Evolutionary conservation across 345 rosid genomes (phyloP).

Genomic region (Eucalyptus shirleyi): DNA sequence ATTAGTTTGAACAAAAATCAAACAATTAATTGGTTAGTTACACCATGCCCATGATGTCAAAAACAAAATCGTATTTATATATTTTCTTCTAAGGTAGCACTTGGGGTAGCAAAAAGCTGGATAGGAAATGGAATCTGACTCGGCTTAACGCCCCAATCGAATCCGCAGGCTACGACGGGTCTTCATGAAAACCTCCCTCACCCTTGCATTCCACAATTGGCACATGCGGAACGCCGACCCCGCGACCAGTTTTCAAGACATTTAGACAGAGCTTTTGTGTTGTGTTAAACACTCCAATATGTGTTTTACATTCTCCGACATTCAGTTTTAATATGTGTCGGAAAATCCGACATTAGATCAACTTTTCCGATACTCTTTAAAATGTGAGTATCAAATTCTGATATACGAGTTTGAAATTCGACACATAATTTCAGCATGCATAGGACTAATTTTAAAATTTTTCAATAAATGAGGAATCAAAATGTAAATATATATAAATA

Average conservation of each 20-base stretch:
- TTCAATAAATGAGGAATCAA: no score
- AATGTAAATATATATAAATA: no score
- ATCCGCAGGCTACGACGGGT: neutral
- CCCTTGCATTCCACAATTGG: neutral
- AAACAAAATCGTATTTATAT: neutral
- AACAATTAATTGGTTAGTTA: neutral
- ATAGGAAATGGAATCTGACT: neutral
- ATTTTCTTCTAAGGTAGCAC: neutral
- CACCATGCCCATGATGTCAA: neutral
- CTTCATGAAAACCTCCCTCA: neutral
- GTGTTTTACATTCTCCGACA: no score
- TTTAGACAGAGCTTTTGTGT: no score
- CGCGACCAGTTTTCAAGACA: neutral
- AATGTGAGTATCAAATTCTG: accelerated
- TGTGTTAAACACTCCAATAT: no score
- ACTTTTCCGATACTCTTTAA: no score
- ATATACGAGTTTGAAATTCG: accelerated
- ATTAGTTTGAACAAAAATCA: neutral
- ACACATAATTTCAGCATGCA: accelerated
- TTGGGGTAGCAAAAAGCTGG: neutral
- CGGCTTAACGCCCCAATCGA: neutral
- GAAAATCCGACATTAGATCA: accelerated
- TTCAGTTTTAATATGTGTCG: no score
- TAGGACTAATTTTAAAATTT: accelerated
- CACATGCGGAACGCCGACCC: neutral